A percentile compares a stretch with the other conserved stretches of the same genome.
Conservation (phyloP, 768 basidiomycete genomes). For the Roridomyces roridus region DNA sequence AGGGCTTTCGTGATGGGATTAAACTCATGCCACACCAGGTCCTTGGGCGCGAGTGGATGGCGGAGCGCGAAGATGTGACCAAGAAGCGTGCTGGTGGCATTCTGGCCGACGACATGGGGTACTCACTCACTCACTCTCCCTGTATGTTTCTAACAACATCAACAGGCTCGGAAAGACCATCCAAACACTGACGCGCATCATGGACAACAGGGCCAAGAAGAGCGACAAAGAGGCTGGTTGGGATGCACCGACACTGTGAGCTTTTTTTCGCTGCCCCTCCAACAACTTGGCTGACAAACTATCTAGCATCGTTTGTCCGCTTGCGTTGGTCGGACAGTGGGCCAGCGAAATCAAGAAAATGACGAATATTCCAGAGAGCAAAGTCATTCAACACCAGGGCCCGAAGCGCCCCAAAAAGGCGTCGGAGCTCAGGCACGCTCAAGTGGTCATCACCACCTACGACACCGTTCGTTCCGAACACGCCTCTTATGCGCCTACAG, state of each 20-base stretch:
- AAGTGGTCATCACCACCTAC: slow-evolving; percentile 90
- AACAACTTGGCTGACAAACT: not conserved
- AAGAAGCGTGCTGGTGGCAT: slow-evolving; percentile 87
- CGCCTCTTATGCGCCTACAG: slow-evolving; percentile 51
- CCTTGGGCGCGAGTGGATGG: slow-evolving; percentile 88
- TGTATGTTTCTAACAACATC: slow-evolving; percentile 3
- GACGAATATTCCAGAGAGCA: slow-evolving; percentile 64
- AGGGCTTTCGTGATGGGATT: slow-evolving; percentile 77
- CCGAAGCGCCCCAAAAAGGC: slow-evolving; percentile 70
- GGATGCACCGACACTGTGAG: slow-evolving; percentile 74
- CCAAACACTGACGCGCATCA: slow-evolving; percentile 86
- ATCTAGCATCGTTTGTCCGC: slow-evolving; percentile 82
- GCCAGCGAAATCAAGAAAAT: slow-evolving; percentile 81
- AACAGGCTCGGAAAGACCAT: slow-evolving; percentile 86
- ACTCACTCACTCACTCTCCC: slow-evolving; percentile 25
- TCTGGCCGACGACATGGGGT: slow-evolving; percentile 93
- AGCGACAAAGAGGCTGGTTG: slow-evolving; percentile 77
- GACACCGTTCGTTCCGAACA: slow-evolving; percentile 84
- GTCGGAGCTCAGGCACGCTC: slow-evolving; percentile 54
- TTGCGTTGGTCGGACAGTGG: slow-evolving; percentile 92
- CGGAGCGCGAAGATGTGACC: slow-evolving; percentile 68
- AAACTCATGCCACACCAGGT: slow-evolving; percentile 87
- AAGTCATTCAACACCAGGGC: slow-evolving; percentile 87
- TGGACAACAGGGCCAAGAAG: slow-evolving; percentile 76
- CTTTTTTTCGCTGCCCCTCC: slow-evolving; percentile 8